Evolutionary conservation across 2,329 filamentous ascomycete species (phyloP), one percentile per base, ranked within the genome.

Genomic region (Triangularia setosa): DNA sequence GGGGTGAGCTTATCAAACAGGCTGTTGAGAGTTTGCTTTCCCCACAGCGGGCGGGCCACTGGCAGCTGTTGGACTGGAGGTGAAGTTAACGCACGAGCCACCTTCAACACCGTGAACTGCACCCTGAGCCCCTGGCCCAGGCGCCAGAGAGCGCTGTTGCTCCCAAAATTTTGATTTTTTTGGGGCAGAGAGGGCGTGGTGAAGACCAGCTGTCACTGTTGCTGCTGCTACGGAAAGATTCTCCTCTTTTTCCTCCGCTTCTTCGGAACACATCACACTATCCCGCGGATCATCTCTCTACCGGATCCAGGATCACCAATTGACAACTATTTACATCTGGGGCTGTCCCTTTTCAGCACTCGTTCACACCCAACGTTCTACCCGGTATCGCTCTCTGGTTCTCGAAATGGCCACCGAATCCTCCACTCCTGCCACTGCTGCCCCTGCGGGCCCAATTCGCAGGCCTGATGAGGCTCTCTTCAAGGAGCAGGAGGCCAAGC

Each of bases 391-490:
- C 60, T 28, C 53, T 58, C 57, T 64, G 57, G 62, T 67, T 67
- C 65, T 59, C 69, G 54, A 61, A 58, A 86, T 86, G 83, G 79
- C 83, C 59, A 58, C 65, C 64, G 80, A 84, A 61, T 68, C 71
- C 28, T 60, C 62, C 61, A 28, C 70, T 62, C 40, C 63, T 64
- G 76, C 79, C 66, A 75, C 81, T 57, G 76, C 83, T 63, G 75
- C 81, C 66, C 76, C 80, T 67, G 78, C 77, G 71, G 92, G 88
- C 80, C 93, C 93, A 61, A 18, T 55, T 11, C 86, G 91, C 79
- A 92, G 90, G 84, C 95, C 95, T 56, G 91, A 97, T 78, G 91
- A 95, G 81, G 90, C 89, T 69, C 81, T 84, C 71, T 99, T 89
- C 83, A 93, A 96, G 81, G 85, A 88, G 75, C 84, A 86, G 68